Evolutionary conservation across 345 rosid species (phyloP), one percentile per base, ranked within the genome.

Genomic region (Citrus inodora): DNA sequence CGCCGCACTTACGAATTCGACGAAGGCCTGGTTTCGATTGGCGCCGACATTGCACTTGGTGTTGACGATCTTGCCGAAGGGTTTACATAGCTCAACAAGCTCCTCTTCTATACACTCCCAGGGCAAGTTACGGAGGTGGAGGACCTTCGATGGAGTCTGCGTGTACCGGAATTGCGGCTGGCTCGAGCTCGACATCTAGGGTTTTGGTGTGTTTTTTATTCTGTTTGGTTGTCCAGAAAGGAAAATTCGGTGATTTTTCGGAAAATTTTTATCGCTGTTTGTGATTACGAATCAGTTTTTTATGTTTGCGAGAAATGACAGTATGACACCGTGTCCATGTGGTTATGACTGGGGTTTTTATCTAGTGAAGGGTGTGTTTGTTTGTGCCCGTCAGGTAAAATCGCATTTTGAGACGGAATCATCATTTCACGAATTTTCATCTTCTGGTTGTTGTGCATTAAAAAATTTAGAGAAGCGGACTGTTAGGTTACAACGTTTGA

Each of bases 21-120:
- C 98, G 71, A 96, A 96, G 62, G 98, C 98, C 87, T 94, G 98
- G 80, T 96, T 96, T 59, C 90, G 90, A 85, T 96, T 96, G 83
- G 97, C 97, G 78, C 97, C 98, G 51, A 95, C 98, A 82, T 93
- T 93, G 88, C 93, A 85, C 83, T 93, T 92, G 76, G 98, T 95
- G 81, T 95, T 95, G 72, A 95, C 91, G 89, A 93, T 92, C 85
- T 86, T 92, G 40, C 99, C 97, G 85, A 96, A 96, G 74, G 98
- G 97, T 78, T 85, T 90, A 81, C 97, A 91, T 48, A 96, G 96
- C 82, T 94, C 97, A 84, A 95, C 68, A 62, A 95, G 97, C 91
- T 95, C 99, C 42, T 93, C 99, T 63, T 93, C 98, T 14, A 87
- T 46, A 75, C 99, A 92, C 84, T 95, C 97, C 99, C 97, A 95